These are phyloP conservation scores for Kodamaea lidongshanica DNA, from an alignment of 805 yeast genomes.

Conservation along the genomic window DNA sequence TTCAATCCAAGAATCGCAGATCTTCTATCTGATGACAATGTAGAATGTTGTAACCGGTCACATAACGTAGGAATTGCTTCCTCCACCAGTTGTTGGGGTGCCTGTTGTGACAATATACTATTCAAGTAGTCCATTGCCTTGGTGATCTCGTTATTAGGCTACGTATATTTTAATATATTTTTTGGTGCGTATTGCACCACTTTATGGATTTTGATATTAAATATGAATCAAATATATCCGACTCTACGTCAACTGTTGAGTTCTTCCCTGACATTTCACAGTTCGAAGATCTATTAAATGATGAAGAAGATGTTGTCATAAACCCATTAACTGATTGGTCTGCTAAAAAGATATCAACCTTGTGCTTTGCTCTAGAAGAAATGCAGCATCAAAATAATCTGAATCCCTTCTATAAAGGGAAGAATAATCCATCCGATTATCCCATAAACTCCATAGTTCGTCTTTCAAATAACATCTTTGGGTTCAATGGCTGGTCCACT, in stretches of 20 bases:
- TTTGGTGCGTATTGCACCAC: slow-evolving; percentile 1
- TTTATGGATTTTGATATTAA: background rate
- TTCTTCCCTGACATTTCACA: slow-evolving; percentile 15
- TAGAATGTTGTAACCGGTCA: slow-evolving; percentile 79
- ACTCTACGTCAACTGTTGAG: slow-evolving; percentile 10
- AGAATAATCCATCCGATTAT: slow-evolving; percentile 6
- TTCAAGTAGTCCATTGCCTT: slow-evolving; percentile 32
- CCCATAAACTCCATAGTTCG: slow-evolving; percentile 21
- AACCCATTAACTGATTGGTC: slow-evolving; percentile 44
- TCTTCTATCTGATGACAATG: slow-evolving; percentile 73
- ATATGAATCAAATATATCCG: background rate
- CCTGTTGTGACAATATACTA: slow-evolving; percentile 29
- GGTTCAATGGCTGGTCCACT: slow-evolving; percentile 53
- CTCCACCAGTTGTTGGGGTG: slow-evolving; percentile 47
- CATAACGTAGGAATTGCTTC: slow-evolving; percentile 86
- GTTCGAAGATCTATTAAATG: slow-evolving; percentile 13
- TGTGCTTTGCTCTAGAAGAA: slow-evolving; percentile 43
- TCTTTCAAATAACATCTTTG: slow-evolving; percentile 48
- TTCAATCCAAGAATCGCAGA: slow-evolving; percentile 89
- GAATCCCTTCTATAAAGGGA: no score
- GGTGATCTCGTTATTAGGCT: no score
- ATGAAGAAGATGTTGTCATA: slow-evolving; percentile 2
- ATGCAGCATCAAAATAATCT: slow-evolving; percentile 17
- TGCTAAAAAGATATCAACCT: slow-evolving; percentile 38
- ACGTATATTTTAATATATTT: no score